These are phyloP conservation scores for Tricholoma hemisulphureum DNA, from an alignment of 768 basidiomycete species.

Conservation along the genomic window DNA sequence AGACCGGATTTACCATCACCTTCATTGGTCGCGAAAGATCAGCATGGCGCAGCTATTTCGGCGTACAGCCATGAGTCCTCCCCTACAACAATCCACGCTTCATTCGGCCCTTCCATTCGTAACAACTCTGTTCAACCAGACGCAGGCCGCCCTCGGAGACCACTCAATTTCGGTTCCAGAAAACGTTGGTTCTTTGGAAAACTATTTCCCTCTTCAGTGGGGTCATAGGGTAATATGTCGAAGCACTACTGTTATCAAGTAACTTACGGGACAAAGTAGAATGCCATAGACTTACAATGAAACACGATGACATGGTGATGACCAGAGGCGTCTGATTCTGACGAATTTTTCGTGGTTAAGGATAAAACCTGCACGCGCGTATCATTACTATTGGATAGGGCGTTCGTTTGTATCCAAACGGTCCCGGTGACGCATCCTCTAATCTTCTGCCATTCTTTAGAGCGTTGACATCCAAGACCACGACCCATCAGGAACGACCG, in stretches of 20 bases:
- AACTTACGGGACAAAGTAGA: background rate
- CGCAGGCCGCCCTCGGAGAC: background rate
- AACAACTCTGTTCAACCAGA: background rate
- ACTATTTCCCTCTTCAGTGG: slow-evolving; percentile 7
- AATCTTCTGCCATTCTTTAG: too few species aligned
- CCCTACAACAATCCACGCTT: background rate
- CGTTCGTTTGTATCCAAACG: too few species aligned
- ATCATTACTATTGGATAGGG: too few species aligned
- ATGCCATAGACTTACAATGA: background rate
- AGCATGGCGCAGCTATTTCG: background rate
- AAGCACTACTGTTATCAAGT: background rate
- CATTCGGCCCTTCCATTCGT: background rate
- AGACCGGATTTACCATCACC: background rate
- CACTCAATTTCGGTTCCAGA: slow-evolving; percentile 8
- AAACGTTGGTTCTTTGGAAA: slow-evolving; percentile 16
- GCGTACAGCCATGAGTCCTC: background rate
- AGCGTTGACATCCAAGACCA: too few species aligned
- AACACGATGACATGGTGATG: background rate
- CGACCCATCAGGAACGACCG: too few species aligned
- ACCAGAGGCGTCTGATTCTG: too few species aligned
- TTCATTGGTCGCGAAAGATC: background rate
- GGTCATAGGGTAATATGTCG: background rate
- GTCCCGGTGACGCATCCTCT: too few species aligned
- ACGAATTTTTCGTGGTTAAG: too few species aligned
- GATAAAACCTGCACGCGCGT: too few species aligned